Percentiles rank a stretch among this genome's conserved stretches.
phyloP scores from a whole-genome alignment of 2,329 filamentous ascomycete genomes.

The Cercospora sp. region DNA sequence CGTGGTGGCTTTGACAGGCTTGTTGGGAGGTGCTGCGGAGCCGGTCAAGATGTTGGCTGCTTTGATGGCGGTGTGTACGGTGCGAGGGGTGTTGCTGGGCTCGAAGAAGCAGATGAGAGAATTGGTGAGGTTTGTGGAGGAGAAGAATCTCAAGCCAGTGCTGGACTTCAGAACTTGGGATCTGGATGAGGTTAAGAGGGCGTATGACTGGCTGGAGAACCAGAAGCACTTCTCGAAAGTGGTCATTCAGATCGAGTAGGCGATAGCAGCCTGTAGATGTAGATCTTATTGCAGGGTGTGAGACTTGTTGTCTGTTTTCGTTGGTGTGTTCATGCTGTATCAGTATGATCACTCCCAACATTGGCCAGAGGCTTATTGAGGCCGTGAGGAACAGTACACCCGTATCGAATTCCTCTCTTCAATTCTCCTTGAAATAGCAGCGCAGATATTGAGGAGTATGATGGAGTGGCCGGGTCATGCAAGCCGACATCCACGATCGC shows the following conservation, averaged over 20 bases:
- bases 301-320: background rate
- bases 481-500: background rate
- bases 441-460: background rate
- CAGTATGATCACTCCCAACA: too few relatives aligned
- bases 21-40: conserved; percentile 16
- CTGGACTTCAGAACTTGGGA: conserved; percentile 42
- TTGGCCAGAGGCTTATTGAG: too few relatives aligned
- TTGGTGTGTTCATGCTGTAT: background rate
- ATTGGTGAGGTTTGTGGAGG: conserved; percentile 25
- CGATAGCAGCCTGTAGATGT: background rate
- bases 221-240: conserved; percentile 39
- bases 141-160: conserved; percentile 28
- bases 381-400: too few relatives aligned
- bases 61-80: conserved; percentile 19
- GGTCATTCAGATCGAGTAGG: conserved; percentile 20
- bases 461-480: background rate
- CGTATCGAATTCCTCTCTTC: background rate
- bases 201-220: conserved; percentile 34
- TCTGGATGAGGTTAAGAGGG: conserved; percentile 35
- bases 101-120: conserved; percentile 24
- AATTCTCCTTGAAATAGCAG: background rate
- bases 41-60: conserved; percentile 24
- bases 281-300: background rate
- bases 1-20: conserved; percentile 32
- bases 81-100: conserved; percentile 26